Evolutionary conservation across 441 rosid genomes (phyloP).

Genomic region (Gossypium trilobum): DNA sequence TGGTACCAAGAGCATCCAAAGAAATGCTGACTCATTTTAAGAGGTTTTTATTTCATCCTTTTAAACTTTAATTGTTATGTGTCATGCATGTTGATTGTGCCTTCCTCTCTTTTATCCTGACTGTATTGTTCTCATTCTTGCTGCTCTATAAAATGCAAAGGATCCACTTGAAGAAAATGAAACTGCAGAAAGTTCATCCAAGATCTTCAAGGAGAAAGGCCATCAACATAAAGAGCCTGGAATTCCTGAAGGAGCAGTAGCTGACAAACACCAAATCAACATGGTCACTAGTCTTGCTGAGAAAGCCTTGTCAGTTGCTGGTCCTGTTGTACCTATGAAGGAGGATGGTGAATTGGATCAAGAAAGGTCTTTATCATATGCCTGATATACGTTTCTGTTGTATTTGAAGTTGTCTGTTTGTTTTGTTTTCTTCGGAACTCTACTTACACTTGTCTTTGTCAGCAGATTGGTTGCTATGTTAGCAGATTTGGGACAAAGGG

Average conservation of each 20-base stretch:
- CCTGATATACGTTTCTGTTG: constrained; percentile 5
- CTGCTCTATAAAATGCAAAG: constrained; percentile 24
- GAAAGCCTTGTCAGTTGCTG: constrained; percentile 93
- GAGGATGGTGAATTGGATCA: constrained; percentile 94
- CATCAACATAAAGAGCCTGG: constrained; percentile 31
- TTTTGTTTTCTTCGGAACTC: constrained; percentile 10
- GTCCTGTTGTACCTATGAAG: constrained; percentile 91
- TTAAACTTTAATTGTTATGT: neutral
- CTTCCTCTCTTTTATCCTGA: neutral
- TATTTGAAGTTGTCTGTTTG: neutral
- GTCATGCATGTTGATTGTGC: neutral
- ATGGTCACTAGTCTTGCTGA: constrained; percentile 81
- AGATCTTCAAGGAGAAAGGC: constrained; percentile 31
- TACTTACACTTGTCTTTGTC: constrained; percentile 10
- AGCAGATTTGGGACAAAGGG: constrained; percentile 85
- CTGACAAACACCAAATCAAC: constrained; percentile 38
- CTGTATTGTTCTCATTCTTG: constrained; percentile 9
- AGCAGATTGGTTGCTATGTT: constrained; percentile 82
- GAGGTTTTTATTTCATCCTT: neutral
- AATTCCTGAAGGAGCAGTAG: constrained; percentile 31
- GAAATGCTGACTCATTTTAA: neutral
- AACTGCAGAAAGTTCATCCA: constrained; percentile 30
- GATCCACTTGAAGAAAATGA: constrained; percentile 27
- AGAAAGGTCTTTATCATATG: constrained; percentile 50
- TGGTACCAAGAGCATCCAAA: neutral